These are phyloP conservation scores for Malus orientalis DNA, from an alignment of 306 rosid species.

Conservation along the genomic window DNA sequence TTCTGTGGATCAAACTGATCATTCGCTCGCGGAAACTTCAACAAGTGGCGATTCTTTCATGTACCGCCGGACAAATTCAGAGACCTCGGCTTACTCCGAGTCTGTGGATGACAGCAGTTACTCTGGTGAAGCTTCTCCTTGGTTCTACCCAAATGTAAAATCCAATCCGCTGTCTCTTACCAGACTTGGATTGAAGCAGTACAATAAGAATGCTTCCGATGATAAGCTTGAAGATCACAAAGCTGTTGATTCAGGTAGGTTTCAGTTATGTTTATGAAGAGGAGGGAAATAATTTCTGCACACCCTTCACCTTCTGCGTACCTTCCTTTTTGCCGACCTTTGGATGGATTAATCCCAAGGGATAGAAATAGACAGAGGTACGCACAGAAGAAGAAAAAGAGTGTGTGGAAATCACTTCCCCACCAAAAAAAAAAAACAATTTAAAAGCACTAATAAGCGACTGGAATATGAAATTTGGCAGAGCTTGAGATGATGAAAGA, in stretches of 20 bases:
- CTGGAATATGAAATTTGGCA: slow-evolving; percentile 21
- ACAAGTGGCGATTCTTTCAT: slow-evolving; percentile 61
- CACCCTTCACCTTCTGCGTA: not conserved
- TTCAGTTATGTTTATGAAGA: not conserved
- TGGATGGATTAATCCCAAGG: not conserved
- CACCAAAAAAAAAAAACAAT: not conserved
- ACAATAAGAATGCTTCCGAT: slow-evolving; percentile 17
- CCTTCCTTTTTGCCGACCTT: not conserved
- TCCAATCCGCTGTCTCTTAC: slow-evolving; percentile 38
- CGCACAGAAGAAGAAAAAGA: not conserved
- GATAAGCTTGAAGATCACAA: slow-evolving; percentile 50
- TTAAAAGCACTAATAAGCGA: not conserved
- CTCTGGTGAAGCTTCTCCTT: slow-evolving; percentile 55
- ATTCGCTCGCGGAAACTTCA: slow-evolving; percentile 50
- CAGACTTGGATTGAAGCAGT: slow-evolving; percentile 44
- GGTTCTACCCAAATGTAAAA: slow-evolving; percentile 36
- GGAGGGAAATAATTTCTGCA: not conserved
- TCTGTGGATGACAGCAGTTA: slow-evolving; percentile 43
- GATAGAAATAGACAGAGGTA: not conserved
- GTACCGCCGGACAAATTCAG: slow-evolving; percentile 53
- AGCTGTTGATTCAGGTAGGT: slow-evolving; percentile 54
- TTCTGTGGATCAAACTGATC: slow-evolving; percentile 60
- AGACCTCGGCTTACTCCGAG: slow-evolving; percentile 64
- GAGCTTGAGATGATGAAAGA: slow-evolving; percentile 83
- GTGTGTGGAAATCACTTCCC: not conserved